These are phyloP conservation scores for Neocucurbitaria cava DNA, from an alignment of 2,329 filamentous ascomycete genomes.

Conservation along the genomic window DNA sequence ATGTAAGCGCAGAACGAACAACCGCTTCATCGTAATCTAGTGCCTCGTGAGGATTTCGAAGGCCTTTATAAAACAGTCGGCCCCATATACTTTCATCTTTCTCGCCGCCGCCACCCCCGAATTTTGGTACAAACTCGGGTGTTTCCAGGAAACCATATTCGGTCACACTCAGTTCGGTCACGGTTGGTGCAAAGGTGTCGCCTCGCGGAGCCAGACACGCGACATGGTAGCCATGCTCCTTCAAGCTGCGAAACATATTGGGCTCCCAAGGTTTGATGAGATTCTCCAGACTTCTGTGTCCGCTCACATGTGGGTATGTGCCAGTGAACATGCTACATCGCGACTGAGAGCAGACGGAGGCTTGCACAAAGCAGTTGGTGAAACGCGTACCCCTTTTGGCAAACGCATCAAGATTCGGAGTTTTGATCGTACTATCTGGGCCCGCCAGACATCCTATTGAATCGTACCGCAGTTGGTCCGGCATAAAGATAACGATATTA, in stretches of 20 bases:
- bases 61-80: constrained; percentile 53
- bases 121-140: constrained; percentile 3
- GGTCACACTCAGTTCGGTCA: constrained; percentile 55
- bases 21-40: constrained; percentile 57
- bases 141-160: constrained; percentile 56
- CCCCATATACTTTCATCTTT: constrained; percentile 47
- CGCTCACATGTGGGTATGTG: constrained; percentile 55
- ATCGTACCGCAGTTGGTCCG: constrained; percentile 57
- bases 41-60: constrained; percentile 46
- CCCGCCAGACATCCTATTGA: constrained; percentile 45
- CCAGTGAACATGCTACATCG: constrained; percentile 58
- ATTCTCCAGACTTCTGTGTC: constrained; percentile 56
- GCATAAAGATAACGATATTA: constrained; percentile 56
- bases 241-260: constrained; percentile 55
- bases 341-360: constrained; percentile 57
- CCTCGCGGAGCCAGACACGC: constrained; percentile 55
- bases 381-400: constrained; percentile 49
- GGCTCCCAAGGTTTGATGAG: constrained; percentile 59
- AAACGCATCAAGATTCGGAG: constrained; percentile 55
- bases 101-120: not conserved
- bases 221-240: constrained; percentile 57
- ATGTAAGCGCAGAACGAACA: constrained; percentile 52
- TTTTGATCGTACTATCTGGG: constrained; percentile 34
- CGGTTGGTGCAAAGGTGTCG: constrained; percentile 53
- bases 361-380: constrained; percentile 56